phyloP scores from a whole-genome alignment of 2,329 filamentous ascomycete species.

The Talaromyces sp. region DNA sequence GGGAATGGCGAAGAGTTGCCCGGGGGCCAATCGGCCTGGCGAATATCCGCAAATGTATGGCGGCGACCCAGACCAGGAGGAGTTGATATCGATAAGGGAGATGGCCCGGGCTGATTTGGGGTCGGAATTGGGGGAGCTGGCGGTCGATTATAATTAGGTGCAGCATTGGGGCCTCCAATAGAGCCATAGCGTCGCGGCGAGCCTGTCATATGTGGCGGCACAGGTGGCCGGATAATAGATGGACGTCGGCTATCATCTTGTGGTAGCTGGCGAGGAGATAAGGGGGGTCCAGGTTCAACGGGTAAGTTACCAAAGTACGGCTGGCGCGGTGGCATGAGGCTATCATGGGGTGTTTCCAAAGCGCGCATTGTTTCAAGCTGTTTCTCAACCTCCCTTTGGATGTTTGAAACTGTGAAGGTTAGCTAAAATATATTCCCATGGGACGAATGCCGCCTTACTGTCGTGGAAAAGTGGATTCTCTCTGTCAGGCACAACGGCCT shows the following conservation, averaged over 20 bases:
- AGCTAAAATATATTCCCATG: slow-evolving; percentile 11
- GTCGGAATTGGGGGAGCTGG: slow-evolving; percentile 67
- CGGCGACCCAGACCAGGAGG: slow-evolving; percentile 70
- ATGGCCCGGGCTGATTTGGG: slow-evolving; percentile 70
- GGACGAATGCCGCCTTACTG: slow-evolving; percentile 57
- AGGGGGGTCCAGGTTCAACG: slow-evolving; percentile 69
- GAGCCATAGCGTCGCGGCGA: slow-evolving; percentile 85
- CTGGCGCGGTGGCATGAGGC: slow-evolving; percentile 64
- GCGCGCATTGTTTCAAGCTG: slow-evolving; percentile 62
- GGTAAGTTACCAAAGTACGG: slow-evolving; percentile 64
- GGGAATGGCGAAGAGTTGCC: slow-evolving; percentile 65
- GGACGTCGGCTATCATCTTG: slow-evolving; percentile 79
- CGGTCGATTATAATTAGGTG: slow-evolving; percentile 72
- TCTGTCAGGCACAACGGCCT: slow-evolving; percentile 71
- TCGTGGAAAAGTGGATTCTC: slow-evolving; percentile 81
- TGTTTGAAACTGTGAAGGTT: slow-evolving; percentile 50
- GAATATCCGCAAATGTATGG: slow-evolving; percentile 95
- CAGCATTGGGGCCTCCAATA: slow-evolving; percentile 70
- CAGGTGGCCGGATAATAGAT: slow-evolving; percentile 74
- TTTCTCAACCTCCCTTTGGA: slow-evolving; percentile 66
- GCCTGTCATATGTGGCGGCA: slow-evolving; percentile 79
- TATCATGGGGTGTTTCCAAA: slow-evolving; percentile 66
- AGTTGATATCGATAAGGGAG: slow-evolving; percentile 61
- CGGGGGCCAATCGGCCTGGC: slow-evolving; percentile 76
- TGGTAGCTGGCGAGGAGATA: slow-evolving; percentile 84